Conservation (phyloP, 139 green algal species). For the Ulvella scutata region DNA sequence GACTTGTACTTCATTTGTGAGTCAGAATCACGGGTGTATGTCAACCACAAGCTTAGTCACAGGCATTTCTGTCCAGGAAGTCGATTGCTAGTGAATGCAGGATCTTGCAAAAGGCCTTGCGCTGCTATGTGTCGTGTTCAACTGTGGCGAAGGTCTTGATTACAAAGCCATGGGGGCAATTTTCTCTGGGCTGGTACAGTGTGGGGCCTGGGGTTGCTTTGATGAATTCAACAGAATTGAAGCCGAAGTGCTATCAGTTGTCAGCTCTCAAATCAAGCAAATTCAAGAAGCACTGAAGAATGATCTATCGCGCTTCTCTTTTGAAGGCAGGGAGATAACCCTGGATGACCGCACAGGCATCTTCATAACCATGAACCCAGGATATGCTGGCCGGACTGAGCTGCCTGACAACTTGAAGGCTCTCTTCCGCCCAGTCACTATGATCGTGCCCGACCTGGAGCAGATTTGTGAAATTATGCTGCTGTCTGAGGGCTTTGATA, state of each 20-base stretch:
- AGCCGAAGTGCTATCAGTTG: conserved; percentile 59
- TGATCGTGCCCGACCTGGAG: conserved; percentile 64
- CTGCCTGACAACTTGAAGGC: conserved; percentile 56
- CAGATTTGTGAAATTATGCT: conserved; percentile 82
- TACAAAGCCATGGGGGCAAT: conserved; percentile 79
- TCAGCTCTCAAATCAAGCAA: conserved; percentile 45
- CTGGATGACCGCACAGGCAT: conserved; percentile 50
- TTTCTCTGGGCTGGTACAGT: conserved; percentile 69
- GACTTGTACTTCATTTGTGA: too few species aligned
- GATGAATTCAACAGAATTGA: conserved; percentile 86
- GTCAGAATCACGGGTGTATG: too few species aligned
- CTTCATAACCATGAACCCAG: conserved; percentile 84
- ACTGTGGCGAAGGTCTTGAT: conserved; percentile 74
- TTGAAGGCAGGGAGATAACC: conserved; percentile 67
- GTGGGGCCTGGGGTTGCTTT: conserved; percentile 74
- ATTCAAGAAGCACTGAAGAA: conserved; percentile 78
- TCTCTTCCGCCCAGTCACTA: conserved; percentile 63
- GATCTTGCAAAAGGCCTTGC: conserved; percentile 67
- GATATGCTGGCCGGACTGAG: conserved; percentile 65
- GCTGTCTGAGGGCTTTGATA: conserved; percentile 69
- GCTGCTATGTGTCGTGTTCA: conserved; percentile 77
- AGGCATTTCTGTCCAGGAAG: too few species aligned
- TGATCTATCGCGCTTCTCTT: conserved; percentile 59
- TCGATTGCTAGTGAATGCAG: conserved; percentile 9
- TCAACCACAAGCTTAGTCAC: too few species aligned